A percentile compares a stretch with the other conserved stretches of the same genome.
Evolutionary conservation across 495 filamentous ascomycete genomes (phyloP).

Genomic region (Talaromyces stipitatus): DNA sequence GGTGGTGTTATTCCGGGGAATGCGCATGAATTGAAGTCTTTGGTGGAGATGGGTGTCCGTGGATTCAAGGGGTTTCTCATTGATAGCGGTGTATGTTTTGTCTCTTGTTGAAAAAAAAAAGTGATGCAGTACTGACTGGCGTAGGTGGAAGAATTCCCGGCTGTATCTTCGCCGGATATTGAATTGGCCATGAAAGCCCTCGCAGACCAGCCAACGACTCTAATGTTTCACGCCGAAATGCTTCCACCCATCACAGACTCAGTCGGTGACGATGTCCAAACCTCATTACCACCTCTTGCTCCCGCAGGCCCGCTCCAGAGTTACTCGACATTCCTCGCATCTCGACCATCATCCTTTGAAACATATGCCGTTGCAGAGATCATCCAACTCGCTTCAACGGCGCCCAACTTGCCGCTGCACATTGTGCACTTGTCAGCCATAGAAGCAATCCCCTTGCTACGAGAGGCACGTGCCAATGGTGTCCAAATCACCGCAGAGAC

Average conservation of each 20-base stretch:
- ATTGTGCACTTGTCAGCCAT: slow-evolving; percentile 93
- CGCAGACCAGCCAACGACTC: slow-evolving; percentile 67
- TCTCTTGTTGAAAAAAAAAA: background rate
- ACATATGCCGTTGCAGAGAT: slow-evolving; percentile 86
- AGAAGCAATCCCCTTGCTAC: slow-evolving; percentile 85
- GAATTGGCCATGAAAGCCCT: slow-evolving; percentile 70
- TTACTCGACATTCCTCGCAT: slow-evolving; percentile 89
- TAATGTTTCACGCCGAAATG: slow-evolving; percentile 99
- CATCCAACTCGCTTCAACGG: slow-evolving; percentile 68
- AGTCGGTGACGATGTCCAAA: slow-evolving; percentile 70
- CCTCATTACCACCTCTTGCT: slow-evolving; percentile 61
- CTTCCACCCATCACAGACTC: slow-evolving; percentile 79
- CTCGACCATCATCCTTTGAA: slow-evolving; percentile 83
- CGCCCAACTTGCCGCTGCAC: slow-evolving; percentile 79
- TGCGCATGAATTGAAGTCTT: slow-evolving; percentile 63
- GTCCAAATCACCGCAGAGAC: slow-evolving; percentile 94
- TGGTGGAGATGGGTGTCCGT: slow-evolving; percentile 78
- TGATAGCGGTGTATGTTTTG: slow-evolving; percentile 76
- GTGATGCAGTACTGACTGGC: background rate
- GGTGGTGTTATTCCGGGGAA: slow-evolving; percentile 94
- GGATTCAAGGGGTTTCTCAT: slow-evolving; percentile 99
- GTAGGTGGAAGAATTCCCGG: slow-evolving; percentile 91
- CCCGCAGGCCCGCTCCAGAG: slow-evolving; percentile 69
- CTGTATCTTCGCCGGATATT: slow-evolving; percentile 74
- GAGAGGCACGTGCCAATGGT: slow-evolving; percentile 67